Conservation (phyloP, 2,329 filamentous ascomycete genomes). For the Onygenales sp. region DNA sequence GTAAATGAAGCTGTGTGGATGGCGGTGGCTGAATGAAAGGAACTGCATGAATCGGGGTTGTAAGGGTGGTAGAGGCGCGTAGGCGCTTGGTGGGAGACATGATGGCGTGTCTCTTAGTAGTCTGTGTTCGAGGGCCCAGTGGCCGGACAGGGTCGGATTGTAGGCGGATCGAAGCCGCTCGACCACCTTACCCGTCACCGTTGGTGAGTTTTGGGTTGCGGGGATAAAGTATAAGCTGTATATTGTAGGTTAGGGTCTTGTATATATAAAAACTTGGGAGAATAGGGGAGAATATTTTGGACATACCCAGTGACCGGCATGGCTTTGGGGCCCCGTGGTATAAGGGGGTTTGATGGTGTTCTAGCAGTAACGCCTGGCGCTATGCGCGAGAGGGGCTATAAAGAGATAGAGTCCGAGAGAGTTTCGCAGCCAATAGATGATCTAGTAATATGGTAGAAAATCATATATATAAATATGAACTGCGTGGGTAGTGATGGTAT, state of each 20-base stretch:
- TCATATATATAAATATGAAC: not conserved
- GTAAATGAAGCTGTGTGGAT: slow-evolving; percentile 32
- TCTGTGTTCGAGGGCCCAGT: slow-evolving; percentile 34
- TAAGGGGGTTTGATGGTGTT: not conserved
- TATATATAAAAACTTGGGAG: not conserved
- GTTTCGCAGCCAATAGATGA: not conserved
- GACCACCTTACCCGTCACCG: slow-evolving; percentile 23
- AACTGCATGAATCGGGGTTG: slow-evolving; percentile 34
- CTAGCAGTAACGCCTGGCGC: no score
- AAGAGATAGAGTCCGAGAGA: not conserved
- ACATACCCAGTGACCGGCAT: slow-evolving; percentile 22
- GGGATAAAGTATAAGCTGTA: slow-evolving; percentile 36
- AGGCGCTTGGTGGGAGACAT: slow-evolving; percentile 25
- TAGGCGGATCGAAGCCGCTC: slow-evolving; percentile 31
- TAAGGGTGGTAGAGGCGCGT: slow-evolving; percentile 18
- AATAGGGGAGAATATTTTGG: not conserved
- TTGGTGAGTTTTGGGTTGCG: slow-evolving; percentile 30
- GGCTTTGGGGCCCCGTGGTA: not conserved
- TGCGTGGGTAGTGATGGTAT: no score
- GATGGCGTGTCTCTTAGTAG: slow-evolving; percentile 35
- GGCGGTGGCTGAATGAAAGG: slow-evolving; percentile 31
- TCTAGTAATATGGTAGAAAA: not conserved
- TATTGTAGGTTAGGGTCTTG: slow-evolving; percentile 7
- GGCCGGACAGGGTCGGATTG: slow-evolving; percentile 24
- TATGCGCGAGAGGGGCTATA: not conserved